phyloP scores from a whole-genome alignment of 2,329 filamentous ascomycete species.

The Ambrosiella beaveri region DNA sequence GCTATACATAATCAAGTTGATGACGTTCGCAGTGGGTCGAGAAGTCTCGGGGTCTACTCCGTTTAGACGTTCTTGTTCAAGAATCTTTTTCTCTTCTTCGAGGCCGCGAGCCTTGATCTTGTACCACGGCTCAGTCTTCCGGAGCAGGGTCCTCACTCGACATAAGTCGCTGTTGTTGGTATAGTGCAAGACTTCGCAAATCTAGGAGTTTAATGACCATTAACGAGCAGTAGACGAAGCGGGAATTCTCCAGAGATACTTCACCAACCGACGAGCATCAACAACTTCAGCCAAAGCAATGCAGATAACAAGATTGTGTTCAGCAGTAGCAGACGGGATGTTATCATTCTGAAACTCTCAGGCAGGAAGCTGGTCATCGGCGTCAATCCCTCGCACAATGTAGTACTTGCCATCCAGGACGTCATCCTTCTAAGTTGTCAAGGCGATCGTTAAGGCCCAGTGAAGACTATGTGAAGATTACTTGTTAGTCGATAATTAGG shows the following conservation, averaged over 20 bases:
- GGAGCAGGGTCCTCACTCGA: constrained; percentile 5
- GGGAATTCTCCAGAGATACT: constrained; percentile 2
- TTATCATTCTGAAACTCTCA: constrained; percentile 2
- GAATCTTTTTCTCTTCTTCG: neutral
- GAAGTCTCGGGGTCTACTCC: neutral
- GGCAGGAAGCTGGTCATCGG: neutral
- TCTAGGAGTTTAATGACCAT: constrained; percentile 8
- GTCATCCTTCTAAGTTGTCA: neutral
- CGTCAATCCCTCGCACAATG: neutral
- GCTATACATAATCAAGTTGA: constrained; percentile 1
- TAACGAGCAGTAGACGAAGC: neutral
- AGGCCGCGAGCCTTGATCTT: constrained; percentile 7
- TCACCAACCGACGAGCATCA: constrained; percentile 1
- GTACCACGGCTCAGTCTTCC: constrained; percentile 7
- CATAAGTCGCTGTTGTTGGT: constrained; percentile 1
- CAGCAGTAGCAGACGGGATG: neutral
- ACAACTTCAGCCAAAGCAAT: constrained; percentile 9
- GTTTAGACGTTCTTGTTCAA: constrained; percentile 1
- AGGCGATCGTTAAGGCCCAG: constrained; percentile 8
- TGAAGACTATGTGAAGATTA: neutral
- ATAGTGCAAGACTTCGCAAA: constrained; percentile 6
- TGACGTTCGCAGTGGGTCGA: neutral
- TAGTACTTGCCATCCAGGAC: constrained; percentile 6
- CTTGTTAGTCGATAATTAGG: neutral
- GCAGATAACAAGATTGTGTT: constrained; percentile 8